Base-by-base conservation (phyloP, 2,329 filamentous ascomycete species). In the Monosporascus sp. region DNA sequence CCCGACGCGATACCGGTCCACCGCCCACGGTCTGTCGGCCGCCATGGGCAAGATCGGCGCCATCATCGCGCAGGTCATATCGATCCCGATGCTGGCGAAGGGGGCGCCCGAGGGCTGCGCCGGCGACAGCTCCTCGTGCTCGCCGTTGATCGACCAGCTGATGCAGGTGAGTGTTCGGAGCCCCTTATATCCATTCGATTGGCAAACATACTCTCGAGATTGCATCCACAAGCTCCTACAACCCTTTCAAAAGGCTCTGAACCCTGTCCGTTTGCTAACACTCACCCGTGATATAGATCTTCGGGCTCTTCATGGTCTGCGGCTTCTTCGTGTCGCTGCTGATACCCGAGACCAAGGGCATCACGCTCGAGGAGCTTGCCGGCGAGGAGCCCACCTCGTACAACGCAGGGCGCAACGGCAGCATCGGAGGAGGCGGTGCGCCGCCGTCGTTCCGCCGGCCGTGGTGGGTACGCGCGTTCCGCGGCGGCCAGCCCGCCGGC, bases 281-380 rank as follows among this genome's bases (percentile, higher is more conserved):
- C 17, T 20, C 17, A 14, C 7, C 17, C 22, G 8, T 14, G 22
- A 24, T 20, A 18, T 24, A 43, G 67, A 87, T 91, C 38, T 91
- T 89, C 68, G 87, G 87, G 0, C 75, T 90, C 9, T 91, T 93
- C 75, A 92, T 91, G 89, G 76, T 92, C 6, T 78, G 80, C 50
- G 89, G 89, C 37, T 80, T 82, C 47, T 70, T 89, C 47, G 82
- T 83, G 3, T 85, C 85, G 1, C 73, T 91, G 3, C 72, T 93
- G n/a, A 84, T 92, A 22, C 88, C 88, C 0, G 89, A 91, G 72
- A 91, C 86, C 0, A 91, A 87, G 73, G 79, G 86, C 1, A 78
- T 84, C 67, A 90, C 88, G 0, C 74, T 94, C 43, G 89, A 91
- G 65, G 80, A 86, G 58, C 72, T 91, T 17, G 79, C 85, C 1